Evolutionary conservation across 805 yeast species (phyloP).

Genomic region (Candida maesae): DNA sequence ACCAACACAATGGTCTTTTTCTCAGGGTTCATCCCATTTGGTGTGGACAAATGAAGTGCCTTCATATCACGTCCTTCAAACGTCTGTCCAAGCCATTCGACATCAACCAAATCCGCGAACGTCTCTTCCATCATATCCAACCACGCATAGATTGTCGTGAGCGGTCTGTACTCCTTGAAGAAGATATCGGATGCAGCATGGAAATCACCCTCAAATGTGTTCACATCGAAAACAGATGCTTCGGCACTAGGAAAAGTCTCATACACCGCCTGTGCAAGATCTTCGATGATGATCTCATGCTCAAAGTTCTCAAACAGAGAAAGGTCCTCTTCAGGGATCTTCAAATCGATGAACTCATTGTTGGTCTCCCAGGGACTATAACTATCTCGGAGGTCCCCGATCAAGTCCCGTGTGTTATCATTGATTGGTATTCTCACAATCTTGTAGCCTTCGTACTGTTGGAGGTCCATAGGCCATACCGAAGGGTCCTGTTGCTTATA

Average conservation of each 20-base stretch:
- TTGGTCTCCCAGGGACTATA: constrained; percentile 50
- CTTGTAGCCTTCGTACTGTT: constrained; percentile 20
- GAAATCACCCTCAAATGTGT: constrained; percentile 8
- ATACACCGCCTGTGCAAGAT: constrained; percentile 52
- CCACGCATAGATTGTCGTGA: constrained; percentile 72
- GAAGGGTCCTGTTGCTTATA: constrained; percentile 3
- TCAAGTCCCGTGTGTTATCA: neutral
- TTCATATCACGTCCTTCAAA: constrained; percentile 69
- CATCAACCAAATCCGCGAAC: constrained; percentile 57
- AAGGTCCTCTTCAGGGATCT: constrained; percentile 18
- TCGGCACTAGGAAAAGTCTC: constrained; percentile 46
- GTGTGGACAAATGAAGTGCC: constrained; percentile 60
- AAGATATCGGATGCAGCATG: constrained; percentile 45
- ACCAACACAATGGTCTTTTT: constrained; percentile 69
- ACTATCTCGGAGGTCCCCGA: constrained; percentile 10
- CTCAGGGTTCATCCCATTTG: constrained; percentile 37
- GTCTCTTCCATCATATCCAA: constrained; percentile 54
- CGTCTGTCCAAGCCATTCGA: constrained; percentile 72
- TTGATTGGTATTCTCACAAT: constrained; percentile 16
- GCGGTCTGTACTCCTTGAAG: constrained; percentile 65
- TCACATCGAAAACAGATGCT: constrained; percentile 7
- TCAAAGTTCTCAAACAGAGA: neutral
- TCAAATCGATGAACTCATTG: constrained; percentile 44
- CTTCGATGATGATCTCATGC: constrained; percentile 43
- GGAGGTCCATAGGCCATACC: constrained; percentile 21